Percentiles rank a stretch among this genome's conserved stretches.
Conservation (phyloP, 176 grass and related monocot species). For the Tuctoria greenei region DNA sequence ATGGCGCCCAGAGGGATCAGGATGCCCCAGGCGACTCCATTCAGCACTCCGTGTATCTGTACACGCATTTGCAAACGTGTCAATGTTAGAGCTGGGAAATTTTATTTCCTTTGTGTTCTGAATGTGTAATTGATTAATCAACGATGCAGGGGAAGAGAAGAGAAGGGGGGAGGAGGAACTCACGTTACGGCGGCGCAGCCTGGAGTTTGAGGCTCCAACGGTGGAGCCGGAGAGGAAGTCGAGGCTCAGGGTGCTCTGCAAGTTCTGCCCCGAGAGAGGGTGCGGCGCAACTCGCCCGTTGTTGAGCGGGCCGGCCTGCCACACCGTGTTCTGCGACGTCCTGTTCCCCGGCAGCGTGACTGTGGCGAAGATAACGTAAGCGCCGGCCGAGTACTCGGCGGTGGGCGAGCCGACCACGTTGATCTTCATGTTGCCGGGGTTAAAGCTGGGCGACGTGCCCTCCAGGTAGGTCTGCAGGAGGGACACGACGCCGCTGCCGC, state of each 20-base stretch:
- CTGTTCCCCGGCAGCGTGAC: slow-evolving; percentile 46
- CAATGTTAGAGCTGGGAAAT: neutral
- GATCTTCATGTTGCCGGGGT: slow-evolving; percentile 15
- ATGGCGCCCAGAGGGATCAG: slow-evolving; percentile 80
- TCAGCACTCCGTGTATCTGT: slow-evolving; percentile 87
- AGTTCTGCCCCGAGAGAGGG: neutral
- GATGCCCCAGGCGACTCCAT: slow-evolving; percentile 73
- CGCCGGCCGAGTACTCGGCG: slow-evolving; percentile 49
- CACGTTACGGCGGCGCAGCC: slow-evolving; percentile 71
- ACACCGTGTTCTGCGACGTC: slow-evolving; percentile 59
- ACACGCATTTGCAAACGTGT: neutral
- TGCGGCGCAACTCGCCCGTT: slow-evolving; percentile 3
- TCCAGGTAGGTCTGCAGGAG: slow-evolving; percentile 31
- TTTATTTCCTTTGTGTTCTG: neutral
- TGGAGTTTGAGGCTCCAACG: slow-evolving; percentile 43
- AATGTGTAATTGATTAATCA: neutral
- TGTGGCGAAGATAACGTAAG: slow-evolving; percentile 75
- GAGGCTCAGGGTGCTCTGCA: neutral
- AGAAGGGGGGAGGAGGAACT: slow-evolving; percentile 1
- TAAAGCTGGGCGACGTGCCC: neutral
- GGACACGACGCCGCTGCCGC: slow-evolving; percentile 17
- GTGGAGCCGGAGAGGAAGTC: slow-evolving; percentile 60
- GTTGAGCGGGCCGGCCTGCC: slow-evolving; percentile 53
- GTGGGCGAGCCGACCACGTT: slow-evolving; percentile 21
- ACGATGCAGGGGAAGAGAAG: neutral